Evolutionary conservation across 495 filamentous ascomycete species (phyloP), one percentile per base, ranked within the genome.

Genomic region (Daldinia concentrica): DNA sequence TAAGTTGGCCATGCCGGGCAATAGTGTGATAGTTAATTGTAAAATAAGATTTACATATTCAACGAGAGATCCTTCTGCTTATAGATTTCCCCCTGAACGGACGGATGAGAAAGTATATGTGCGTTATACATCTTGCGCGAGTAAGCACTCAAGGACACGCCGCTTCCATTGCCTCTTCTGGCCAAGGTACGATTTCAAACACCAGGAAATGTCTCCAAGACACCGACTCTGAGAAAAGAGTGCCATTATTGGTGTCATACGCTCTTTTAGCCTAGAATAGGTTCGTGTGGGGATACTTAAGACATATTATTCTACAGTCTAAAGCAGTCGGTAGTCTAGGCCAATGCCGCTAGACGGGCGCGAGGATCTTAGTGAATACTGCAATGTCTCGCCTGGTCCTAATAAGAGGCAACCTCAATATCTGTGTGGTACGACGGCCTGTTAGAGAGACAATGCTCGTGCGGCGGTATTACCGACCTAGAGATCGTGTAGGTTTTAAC

Each of bases 1-100:
- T 48, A 29, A 41, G 27, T 27, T 55, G n/a, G 37, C 22, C 69
- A 72, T 72, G 11, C 12, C 34, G 58, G 34, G 36, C 8, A 57
- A 17, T 11, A 34, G 12, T 15, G 24, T 32, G 14, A 27, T 48
- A 19, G 12, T 22, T 27, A 22, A 32, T 48, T 19, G 3, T 12
- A 9, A 2, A 48, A 24, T 48, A 12, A 48, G 8, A 24, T 48
- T 48, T 12, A 4, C 43, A 48, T 48, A 22, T 48, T 48, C 43
- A 48, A 48, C 19, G 43, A 24, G 43, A 12, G 17, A 11, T 24
- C 3, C 11, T 12, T 48, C 19, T 22, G 8, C 43, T 48, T 48
- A 48, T 48, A 14, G 19, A 22, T 3, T 24, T 24, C 8, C 4
- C 9, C 9, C 43, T 4, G 8, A 48, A 48, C 43, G 19, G 8